Conservation (phyloP, 2,329 filamentous ascomycete species). For the Exutisphaerella laricina region DNA sequence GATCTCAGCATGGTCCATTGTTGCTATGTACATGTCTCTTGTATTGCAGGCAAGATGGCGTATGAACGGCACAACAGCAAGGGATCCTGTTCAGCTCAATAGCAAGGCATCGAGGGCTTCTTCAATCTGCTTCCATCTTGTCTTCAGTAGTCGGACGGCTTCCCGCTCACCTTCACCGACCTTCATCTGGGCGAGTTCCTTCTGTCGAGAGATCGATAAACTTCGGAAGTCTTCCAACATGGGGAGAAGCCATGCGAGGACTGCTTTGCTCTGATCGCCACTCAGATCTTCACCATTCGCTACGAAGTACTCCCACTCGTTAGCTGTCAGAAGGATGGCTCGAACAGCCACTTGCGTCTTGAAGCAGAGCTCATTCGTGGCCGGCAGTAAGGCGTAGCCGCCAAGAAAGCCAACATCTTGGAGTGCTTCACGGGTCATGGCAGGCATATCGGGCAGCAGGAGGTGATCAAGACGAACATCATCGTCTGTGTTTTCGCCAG, state of each 20-base stretch:
- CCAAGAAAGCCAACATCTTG: conserved; percentile 42
- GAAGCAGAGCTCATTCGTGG: conserved; percentile 36
- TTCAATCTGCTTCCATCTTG: conserved; percentile 37
- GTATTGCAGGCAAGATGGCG: too few species aligned
- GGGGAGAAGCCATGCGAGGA: conserved; percentile 22
- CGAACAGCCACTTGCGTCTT: conserved; percentile 43
- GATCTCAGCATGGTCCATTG: too few species aligned
- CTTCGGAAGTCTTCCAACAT: conserved; percentile 17
- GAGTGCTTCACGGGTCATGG: conserved; percentile 32
- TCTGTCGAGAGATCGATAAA: conserved; percentile 21
- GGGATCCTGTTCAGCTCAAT: too few species aligned
- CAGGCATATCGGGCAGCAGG: conserved; percentile 35
- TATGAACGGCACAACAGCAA: too few species aligned
- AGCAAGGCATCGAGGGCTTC: conserved; percentile 8
- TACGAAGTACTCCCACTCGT: conserved; percentile 36
- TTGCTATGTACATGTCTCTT: too few species aligned
- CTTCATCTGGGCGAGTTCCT: conserved; percentile 7
- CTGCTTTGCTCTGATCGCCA: conserved; percentile 25
- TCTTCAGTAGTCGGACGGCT: conserved; percentile 17
- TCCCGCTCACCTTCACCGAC: conserved; percentile 7
- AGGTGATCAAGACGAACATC: conserved; percentile 39
- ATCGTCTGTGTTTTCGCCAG: conserved; percentile 30
- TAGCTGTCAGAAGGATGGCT: conserved; percentile 32
- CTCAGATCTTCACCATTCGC: conserved; percentile 32
- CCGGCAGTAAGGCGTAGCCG: conserved; percentile 30